Evolutionary conservation across 306 rosid genomes (phyloP).

Genomic region (Spatholobus suberectus): DNA sequence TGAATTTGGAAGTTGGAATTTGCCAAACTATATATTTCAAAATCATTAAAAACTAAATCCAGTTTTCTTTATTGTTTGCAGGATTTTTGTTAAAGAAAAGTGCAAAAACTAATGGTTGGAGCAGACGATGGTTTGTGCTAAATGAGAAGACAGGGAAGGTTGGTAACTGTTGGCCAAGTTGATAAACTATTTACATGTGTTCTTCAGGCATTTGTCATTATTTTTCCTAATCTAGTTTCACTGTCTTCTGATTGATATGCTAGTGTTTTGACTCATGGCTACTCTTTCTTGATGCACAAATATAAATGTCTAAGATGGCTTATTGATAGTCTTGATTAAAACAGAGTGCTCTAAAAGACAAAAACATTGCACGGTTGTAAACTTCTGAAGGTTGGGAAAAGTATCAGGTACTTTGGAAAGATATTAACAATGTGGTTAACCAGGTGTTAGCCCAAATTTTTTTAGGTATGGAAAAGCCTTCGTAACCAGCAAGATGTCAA

Average conservation of each 20-base stretch:
- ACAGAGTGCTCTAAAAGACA: background rate
- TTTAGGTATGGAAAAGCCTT: background rate
- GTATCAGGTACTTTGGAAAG: background rate
- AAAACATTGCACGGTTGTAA: background rate
- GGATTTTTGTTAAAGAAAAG: conserved; percentile 92
- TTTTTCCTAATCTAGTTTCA: background rate
- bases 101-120: conserved; percentile 93
- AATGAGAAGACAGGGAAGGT: conserved; percentile 99
- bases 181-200: background rate
- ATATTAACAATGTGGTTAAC: background rate
- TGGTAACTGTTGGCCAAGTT: conserved; percentile 33
- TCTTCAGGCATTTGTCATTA: background rate
- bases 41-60: background rate
- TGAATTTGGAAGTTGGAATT: conserved; percentile 27
- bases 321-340: background rate
- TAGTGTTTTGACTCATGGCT: background rate
- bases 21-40: conserved; percentile 2
- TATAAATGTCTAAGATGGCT: background rate
- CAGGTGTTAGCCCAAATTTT: background rate
- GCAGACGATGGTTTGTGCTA: conserved; percentile 95
- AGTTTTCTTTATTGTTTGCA: conserved; percentile 44
- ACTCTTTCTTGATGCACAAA: background rate
- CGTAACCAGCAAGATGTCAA: background rate
- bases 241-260: background rate
- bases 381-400: background rate